These are phyloP conservation scores for Gryganskiella cystojenkinii DNA, from an alignment of 192 early-diverging fungal species.

Conservation along the genomic window DNA sequence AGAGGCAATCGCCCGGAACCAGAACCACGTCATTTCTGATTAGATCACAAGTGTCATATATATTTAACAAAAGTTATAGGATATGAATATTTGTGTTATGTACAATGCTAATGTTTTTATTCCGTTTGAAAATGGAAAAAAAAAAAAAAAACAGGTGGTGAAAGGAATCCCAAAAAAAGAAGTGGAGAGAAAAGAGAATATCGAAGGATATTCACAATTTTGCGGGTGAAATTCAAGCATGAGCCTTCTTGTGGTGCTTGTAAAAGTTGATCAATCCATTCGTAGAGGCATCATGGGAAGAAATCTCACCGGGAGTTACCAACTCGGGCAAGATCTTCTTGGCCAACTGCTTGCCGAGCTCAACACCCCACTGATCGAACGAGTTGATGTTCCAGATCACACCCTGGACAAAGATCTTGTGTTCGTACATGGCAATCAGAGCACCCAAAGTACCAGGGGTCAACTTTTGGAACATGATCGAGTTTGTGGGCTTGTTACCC, in stretches of 20 bases:
- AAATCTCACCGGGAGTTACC: constrained; percentile 57
- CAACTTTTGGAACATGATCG: constrained; percentile 92
- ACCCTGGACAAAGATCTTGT: constrained; percentile 99
- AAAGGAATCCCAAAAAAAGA: too few species aligned
- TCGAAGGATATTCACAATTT: too few species aligned
- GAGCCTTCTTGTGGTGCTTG: constrained; percentile 63
- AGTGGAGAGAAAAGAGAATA: too few species aligned
- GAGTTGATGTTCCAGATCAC: constrained; percentile 98
- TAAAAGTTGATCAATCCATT: constrained; percentile 98
- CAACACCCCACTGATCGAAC: constrained; percentile 96
- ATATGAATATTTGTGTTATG: neutral
- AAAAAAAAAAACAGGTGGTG: too few species aligned
- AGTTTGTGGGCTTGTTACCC: constrained; percentile 98
- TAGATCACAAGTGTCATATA: too few species aligned
- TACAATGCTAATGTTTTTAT: neutral
- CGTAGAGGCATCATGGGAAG: constrained; percentile 90
- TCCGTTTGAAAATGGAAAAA: too few species aligned
- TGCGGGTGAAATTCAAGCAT: constrained; percentile 2
- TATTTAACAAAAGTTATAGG: too few species aligned
- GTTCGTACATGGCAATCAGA: constrained; percentile 98
- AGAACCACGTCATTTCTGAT: constrained; percentile 5
- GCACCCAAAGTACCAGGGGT: constrained; percentile 90
- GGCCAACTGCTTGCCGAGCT: constrained; percentile 98
- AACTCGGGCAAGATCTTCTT: constrained; percentile 96
- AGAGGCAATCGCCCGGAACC: constrained; percentile 15